These are phyloP conservation scores for Capsicum chinense DNA, from an alignment of 257 asterid genomes.

Conservation along the genomic window DNA sequence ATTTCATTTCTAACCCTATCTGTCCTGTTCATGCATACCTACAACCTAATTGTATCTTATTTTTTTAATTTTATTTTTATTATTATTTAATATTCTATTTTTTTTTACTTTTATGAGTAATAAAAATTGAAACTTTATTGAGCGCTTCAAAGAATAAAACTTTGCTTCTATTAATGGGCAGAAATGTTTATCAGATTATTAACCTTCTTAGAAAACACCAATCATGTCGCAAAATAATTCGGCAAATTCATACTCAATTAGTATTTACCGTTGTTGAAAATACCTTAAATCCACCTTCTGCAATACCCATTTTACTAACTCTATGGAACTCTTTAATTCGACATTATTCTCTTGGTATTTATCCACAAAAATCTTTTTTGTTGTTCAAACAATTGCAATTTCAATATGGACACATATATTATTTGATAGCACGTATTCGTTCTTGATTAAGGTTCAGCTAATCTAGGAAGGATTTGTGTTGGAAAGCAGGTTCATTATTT, in stretches of 20 bases:
- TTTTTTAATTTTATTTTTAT: no score
- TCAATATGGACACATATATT: constrained; percentile 29
- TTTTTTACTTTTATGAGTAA: no score
- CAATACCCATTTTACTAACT: constrained; percentile 37
- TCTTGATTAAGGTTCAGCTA: constrained; percentile 61
- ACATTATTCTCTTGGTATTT: constrained; percentile 58
- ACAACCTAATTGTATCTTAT: no score
- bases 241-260: constrained; percentile 40
- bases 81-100: no score
- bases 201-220: constrained; percentile 29
- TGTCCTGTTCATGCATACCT: no score
- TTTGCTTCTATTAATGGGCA: constrained; percentile 25
- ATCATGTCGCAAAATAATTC: constrained; percentile 27
- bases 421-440: constrained; percentile 67
- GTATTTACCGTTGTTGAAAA: constrained; percentile 35
- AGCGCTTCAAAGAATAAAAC: background rate
- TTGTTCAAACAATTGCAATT: constrained; percentile 52
- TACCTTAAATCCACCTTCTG: constrained; percentile 20
- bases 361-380: constrained; percentile 56
- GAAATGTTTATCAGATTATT: constrained; percentile 26
- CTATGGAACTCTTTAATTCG: constrained; percentile 67
- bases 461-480: constrained; percentile 17
- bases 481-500: constrained; percentile 63
- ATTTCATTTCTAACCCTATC: no score
- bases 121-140: no score